Base-by-base conservation (phyloP, 345 rosid species). In the Melaleuca alternifolia region DNA sequence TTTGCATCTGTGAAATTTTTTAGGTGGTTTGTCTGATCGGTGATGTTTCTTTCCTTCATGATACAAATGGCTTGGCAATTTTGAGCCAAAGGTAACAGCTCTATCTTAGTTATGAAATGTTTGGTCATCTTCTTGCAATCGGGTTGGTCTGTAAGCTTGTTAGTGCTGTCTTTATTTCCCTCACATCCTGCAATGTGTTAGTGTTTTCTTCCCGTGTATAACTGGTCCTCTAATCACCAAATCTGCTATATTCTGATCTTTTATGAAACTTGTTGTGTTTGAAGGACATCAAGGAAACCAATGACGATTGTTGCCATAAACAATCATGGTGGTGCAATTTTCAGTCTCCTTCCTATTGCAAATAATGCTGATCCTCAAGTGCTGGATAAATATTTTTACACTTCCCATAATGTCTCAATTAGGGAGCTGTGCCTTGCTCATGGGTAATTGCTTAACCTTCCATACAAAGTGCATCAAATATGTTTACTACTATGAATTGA, bases 311-410 rank as follows among this genome's bases (percentile, higher is more conserved):
- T 97, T 75, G 98, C 93, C 93, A 92, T 96, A 92, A 97, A 97
- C 92, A 97, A 97, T 91, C 95, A 90, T 81, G 99, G 99, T 79
- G 99, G 99, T 88, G 99, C 96, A 89, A 97, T 97, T 91, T 97
- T 97, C 93, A 94, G 99, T 88, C 91, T 97, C 87, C 99, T 97
- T 89, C 98, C 99, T 26, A 90, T 97, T 87, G 98, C 99, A 86
- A 91, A 92, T 89, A 91, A 87, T 87, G 92, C 96, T 21, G 98
- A 93, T 86, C 91, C 93, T 84, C 89, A 87, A 86, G 92, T 96
- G 90, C 87, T 97, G 90, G 88, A 93, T 90, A 94, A 92, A 59
- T 95, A 91, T 87, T 97, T 97, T 92, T 96, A 94, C 90, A 94
- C 99, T 82, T 90, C 98, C 90, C 99, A 96, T 92, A 90, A 91